Base-by-base conservation (phyloP, 2,329 filamentous ascomycete genomes). In the Botrytis hyacinthi region DNA sequence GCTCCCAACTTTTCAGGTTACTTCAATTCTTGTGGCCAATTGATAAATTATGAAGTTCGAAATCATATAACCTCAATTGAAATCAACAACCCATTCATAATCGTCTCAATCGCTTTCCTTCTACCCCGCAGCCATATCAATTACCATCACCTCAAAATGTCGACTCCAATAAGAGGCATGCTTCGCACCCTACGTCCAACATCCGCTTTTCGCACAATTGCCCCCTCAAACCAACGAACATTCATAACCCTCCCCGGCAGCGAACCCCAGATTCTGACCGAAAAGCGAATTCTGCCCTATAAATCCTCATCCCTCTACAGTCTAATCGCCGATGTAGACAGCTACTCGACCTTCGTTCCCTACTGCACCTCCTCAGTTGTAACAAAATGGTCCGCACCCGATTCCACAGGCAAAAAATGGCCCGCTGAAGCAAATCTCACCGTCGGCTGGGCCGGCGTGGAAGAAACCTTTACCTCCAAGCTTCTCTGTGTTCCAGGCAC, bases 261-360 rank as follows among this genome's bases (percentile, higher is more conserved):
- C 37, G 78, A 80, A 60, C 82, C 82, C 9, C 93, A 95, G 80
- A 89, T 85, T 76, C 87, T 98, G 73, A 89, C 88, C 70, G 94
- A 94, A 18, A 86, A 87, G 32, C 92, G 94, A 75, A 92, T 87
- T 6, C 91, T 98, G 22, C 92, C 93, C 22, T 97, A 97, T 85
- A 84, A 90, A 0, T 85, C 90, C 46, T 79, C 83, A 7, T 85
- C 89, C 1, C 90, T 99, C 78, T 99, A 96, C 88, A 86, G 87
- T 77, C 88, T 98, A 72, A 95, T 99, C 82, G 90, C 94, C 83
- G 94, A 98, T 83, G 90, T 99, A 76, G 89, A 93, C 82, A 90
- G 89, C 76, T 99, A 99, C 88, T 85, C 87, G 54, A 82, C 86
- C 77, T 99, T 98, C 86, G 89, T 99, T n/a, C 96, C 96, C 18